These are phyloP conservation scores for Grosmannia huntii DNA, from an alignment of 2,329 filamentous ascomycete genomes.

Conservation along the genomic window DNA sequence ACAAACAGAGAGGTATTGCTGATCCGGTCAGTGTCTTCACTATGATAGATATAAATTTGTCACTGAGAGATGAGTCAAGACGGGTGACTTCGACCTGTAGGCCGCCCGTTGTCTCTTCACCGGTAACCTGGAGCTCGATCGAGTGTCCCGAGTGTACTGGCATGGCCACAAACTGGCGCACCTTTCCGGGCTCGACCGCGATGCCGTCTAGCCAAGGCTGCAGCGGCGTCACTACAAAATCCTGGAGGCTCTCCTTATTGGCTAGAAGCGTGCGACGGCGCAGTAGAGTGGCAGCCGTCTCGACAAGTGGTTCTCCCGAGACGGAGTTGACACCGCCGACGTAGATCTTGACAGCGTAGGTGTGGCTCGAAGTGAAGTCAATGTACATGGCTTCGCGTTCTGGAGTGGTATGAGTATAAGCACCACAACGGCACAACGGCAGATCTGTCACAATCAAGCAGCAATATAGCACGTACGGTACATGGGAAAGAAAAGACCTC, in stretches of 20 bases:
- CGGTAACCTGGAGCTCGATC: constrained; percentile 3
- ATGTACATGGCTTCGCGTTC: constrained; percentile 8
- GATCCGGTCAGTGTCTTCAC: too few species aligned
- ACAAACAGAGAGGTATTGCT: too few species aligned
- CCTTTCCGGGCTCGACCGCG: neutral
- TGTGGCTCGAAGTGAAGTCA: neutral
- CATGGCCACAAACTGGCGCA: constrained; percentile 7
- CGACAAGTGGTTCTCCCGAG: constrained; percentile 2
- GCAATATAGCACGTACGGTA: constrained; percentile 1
- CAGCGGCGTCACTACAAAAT: constrained; percentile 2
- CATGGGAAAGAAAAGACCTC: constrained; percentile 7
- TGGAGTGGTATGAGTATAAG: neutral
- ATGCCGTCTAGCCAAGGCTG: constrained; percentile 6
- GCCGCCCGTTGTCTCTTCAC: constrained; percentile 1
- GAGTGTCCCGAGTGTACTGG: constrained; percentile 1
- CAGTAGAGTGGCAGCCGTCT: neutral
- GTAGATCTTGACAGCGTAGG: constrained; percentile 5
- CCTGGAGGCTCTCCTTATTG: neutral
- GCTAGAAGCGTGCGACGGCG: neutral
- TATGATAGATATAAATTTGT: too few species aligned
- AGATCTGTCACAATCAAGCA: neutral
- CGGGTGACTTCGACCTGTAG: constrained; percentile 6
- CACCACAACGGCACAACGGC: too few species aligned
- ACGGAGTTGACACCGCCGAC: constrained; percentile 6
- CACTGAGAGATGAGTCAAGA: neutral